phyloP scores from a whole-genome alignment of 805 yeast species.

The Candida parachauliodes region DNA sequence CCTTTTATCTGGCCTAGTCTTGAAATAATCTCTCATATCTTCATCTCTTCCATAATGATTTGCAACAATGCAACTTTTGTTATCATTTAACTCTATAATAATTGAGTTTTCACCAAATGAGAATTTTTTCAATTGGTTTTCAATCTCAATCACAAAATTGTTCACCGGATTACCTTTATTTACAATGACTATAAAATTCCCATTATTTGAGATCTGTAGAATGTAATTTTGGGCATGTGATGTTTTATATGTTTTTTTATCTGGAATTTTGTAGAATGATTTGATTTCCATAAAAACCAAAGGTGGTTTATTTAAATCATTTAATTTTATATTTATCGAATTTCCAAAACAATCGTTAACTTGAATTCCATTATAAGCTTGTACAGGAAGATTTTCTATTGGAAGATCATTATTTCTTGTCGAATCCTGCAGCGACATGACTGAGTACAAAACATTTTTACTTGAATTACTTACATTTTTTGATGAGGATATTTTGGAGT shows the following conservation, averaged over 20 bases:
- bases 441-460: too few species aligned
- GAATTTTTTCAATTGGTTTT: constrained; percentile 10
- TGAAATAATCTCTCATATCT: constrained; percentile 11
- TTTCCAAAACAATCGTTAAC: constrained; percentile 6
- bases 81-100: constrained; percentile 12
- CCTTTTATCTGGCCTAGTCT: constrained; percentile 7
- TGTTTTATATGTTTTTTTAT: not conserved
- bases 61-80: constrained; percentile 10
- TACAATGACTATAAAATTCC: constrained; percentile 10
- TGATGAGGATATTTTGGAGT: not conserved
- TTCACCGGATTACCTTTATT: constrained; percentile 10
- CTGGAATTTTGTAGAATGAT: constrained; percentile 3
- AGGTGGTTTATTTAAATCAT: constrained; percentile 1
- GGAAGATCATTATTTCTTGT: not conserved
- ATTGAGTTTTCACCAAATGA: constrained; percentile 12
- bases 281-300: constrained; percentile 1
- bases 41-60: constrained; percentile 12
- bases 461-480: too few species aligned
- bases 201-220: constrained; percentile 9
- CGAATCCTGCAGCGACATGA: too few species aligned
- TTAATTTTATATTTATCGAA: not conserved
- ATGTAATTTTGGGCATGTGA: not conserved
- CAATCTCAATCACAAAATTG: constrained; percentile 10
- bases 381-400: not conserved
- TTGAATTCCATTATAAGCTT: not conserved